Base-by-base conservation (phyloP, 345 rosid species). In the Ailanthus altissimus region DNA sequence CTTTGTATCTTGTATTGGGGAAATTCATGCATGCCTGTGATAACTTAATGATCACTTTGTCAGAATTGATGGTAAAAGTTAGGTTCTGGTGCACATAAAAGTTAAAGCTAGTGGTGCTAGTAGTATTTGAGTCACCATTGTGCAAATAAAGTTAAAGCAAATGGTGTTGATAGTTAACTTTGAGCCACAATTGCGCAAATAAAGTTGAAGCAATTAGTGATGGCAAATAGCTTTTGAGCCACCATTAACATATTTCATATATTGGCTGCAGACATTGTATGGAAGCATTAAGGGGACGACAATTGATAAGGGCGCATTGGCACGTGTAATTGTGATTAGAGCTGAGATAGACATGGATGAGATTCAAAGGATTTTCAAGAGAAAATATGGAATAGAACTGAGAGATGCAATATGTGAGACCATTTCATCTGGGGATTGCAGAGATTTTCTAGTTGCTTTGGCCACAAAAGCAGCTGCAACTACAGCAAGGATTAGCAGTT, bases 261-360 rank as follows among this genome's bases (percentile, higher is more conserved):
- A 4, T 11, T 75, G 67, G 62, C 49, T 54, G 53, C 83, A 91
- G 93, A 69, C 65, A 46, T 40, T 88, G 64, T 76, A 84, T 56
- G 40, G 69, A 50, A 80, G 83, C 78, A 61, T 86, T 0, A 86
- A 83, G 60, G 90, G 89, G 51, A 79, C 40, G 21, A 73, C 61
- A 15, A 51, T 58, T 0, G 85, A 86, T 36, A 77, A 54, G 67
- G 80, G 83, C 0, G 83, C 70, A 14, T 25, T 86, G 84, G 53
- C 82, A 12, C 84, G 92, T 3, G 85, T 86, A 75, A 75, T 87
- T 78, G 81, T 86, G 80, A 86, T 84, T 78, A 86, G 91, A 77
- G 83, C 87, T 16, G 93, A 88, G 76, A 43, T 81, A 64, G 93
- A 91, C 81, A 76, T 87, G 85, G 80, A 79, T 53, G 89, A 86